Base-by-base conservation (phyloP, 2,329 filamentous ascomycete genomes). In the Epichloe hybrida region DNA sequence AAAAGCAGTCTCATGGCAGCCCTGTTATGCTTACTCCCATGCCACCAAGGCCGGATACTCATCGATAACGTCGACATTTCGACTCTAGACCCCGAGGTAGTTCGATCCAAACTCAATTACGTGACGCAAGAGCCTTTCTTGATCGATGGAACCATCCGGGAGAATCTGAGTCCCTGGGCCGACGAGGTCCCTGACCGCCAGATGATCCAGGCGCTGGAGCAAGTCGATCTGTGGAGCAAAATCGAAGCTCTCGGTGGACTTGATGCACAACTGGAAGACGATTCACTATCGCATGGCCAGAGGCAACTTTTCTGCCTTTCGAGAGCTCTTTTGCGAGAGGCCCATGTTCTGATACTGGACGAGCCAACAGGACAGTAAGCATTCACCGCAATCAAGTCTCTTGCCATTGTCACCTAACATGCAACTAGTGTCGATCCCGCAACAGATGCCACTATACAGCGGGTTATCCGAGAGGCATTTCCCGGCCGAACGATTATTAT, bases 271-370 rank as follows among this genome's bases (percentile, higher is more conserved):
- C 38, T 58, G 8, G 39, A 50, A 11, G 37, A 48, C 4, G 11
- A 51, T 17, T 17, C 42, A 2, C 13, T 57, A 8, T 57, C 53
- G 7, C 42, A 47, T 8, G 55, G 57, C 0, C 52, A 59, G 46
- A 53, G 51, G 40, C 57, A 57, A 48, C 53, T 57, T 2, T 9
- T 57, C 9, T 53, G 52, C n/a, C 53, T 58, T 5, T 51, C 53
- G 2, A 50, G 57, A n/a, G 46, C 51, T 12, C 4, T 46, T 6
- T 3, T 49, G 23, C 37, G 49, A 13, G 45, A 51, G 9, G 4
- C 3, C 3, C 51, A 15, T 13, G 41, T 43, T 5, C 27, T 52
- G 3, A n/a, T 53, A 4, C 17, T 51, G 8, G 47, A 54, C 21
- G 53, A 54, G 43, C 31, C 48, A 5, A 52, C 53, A 4, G 15